Evolutionary conservation across 1,284 basidiomycete species (phyloP).

Genomic region (Ceratobasidium sp.): DNA sequence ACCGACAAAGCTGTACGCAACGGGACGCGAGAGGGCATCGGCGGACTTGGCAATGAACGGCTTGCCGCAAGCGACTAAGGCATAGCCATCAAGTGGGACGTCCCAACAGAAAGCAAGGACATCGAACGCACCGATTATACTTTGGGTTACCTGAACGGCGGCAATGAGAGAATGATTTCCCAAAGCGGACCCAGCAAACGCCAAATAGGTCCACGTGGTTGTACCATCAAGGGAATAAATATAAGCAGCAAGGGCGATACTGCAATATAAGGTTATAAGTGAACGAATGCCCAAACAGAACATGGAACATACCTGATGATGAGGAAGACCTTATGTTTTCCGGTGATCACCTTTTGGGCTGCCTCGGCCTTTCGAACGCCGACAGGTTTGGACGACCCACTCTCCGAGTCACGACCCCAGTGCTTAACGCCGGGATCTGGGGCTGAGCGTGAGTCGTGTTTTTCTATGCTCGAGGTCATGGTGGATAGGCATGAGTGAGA

Average conservation of each 20-base stretch:
- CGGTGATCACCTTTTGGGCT: slow-evolving; percentile 39
- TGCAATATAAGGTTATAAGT: slow-evolving; percentile 52
- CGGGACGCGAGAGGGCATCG: slow-evolving; percentile 58
- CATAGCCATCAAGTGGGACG: slow-evolving; percentile 59
- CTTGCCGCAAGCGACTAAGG: slow-evolving; percentile 65
- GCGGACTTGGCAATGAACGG: slow-evolving; percentile 67
- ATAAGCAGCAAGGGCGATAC: slow-evolving; percentile 77
- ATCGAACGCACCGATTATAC: slow-evolving; percentile 59
- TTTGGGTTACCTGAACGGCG: slow-evolving; percentile 71
- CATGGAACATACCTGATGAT: slow-evolving; percentile 16
- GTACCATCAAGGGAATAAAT: slow-evolving; percentile 80
- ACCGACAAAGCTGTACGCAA: slow-evolving; percentile 60
- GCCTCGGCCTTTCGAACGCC: slow-evolving; percentile 36
- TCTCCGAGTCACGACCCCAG: slow-evolving; percentile 17
- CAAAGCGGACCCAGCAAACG: slow-evolving; percentile 73
- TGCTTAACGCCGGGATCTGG: slow-evolving; percentile 2
- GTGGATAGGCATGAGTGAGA: background rate
- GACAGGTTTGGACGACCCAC: slow-evolving; percentile 9
- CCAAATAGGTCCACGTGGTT: slow-evolving; percentile 76
- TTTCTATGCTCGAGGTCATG: slow-evolving; percentile 28
- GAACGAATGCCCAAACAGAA: background rate
- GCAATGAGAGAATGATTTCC: slow-evolving; percentile 73
- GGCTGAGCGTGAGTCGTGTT: slow-evolving; percentile 10
- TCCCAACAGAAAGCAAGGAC: slow-evolving; percentile 46
- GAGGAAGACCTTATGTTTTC: slow-evolving; percentile 29